Percentiles rank a stretch among this genome's conserved stretches.
Conservation (phyloP, 2,329 filamentous ascomycete species). For the Aspergillus sojae region DNA sequence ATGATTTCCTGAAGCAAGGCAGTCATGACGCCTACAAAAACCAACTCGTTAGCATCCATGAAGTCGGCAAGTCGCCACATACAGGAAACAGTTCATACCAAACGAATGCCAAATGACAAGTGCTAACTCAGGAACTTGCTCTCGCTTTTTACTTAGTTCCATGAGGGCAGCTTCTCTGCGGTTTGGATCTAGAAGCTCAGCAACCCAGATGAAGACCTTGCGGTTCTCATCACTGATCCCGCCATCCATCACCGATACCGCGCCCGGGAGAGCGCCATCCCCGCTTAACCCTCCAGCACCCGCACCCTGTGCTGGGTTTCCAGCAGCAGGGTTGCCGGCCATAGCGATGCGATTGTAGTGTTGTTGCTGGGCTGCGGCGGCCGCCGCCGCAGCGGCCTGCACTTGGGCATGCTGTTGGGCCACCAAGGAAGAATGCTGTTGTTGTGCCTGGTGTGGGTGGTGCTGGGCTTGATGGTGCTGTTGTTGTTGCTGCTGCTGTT, state of each 20-base stretch:
- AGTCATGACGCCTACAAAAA: conserved; percentile 84
- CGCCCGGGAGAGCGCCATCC: conserved; percentile 37
- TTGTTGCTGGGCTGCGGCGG: conserved; percentile 49
- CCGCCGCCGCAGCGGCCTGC: conserved; percentile 48
- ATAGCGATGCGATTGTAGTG: conserved; percentile 74
- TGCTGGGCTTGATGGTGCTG: conserved; percentile 43
- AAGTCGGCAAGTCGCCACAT: neutral
- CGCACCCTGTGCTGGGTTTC: conserved; percentile 38
- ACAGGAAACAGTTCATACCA: conserved; percentile 59
- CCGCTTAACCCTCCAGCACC: conserved; percentile 52
- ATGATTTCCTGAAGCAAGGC: conserved; percentile 97
- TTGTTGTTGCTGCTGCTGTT: conserved; percentile 38
- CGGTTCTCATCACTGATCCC: conserved; percentile 85
- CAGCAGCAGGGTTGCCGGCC: conserved; percentile 59
- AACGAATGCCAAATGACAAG: conserved; percentile 98
- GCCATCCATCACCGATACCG: conserved; percentile 58
- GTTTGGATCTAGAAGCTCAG: conserved; percentile 83
- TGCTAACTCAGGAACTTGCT: conserved; percentile 95
- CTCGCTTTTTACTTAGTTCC: conserved; percentile 96
- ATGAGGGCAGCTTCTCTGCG: conserved; percentile 88
- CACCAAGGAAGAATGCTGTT: conserved; percentile 49
- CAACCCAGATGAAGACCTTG: conserved; percentile 89
- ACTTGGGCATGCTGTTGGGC: conserved; percentile 58
- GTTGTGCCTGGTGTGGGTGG: conserved; percentile 42
- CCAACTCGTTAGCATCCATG: conserved; percentile 22